phyloP scores from a whole-genome alignment of 2,329 filamentous ascomycete genomes.

The Juglanconis oblonga region DNA sequence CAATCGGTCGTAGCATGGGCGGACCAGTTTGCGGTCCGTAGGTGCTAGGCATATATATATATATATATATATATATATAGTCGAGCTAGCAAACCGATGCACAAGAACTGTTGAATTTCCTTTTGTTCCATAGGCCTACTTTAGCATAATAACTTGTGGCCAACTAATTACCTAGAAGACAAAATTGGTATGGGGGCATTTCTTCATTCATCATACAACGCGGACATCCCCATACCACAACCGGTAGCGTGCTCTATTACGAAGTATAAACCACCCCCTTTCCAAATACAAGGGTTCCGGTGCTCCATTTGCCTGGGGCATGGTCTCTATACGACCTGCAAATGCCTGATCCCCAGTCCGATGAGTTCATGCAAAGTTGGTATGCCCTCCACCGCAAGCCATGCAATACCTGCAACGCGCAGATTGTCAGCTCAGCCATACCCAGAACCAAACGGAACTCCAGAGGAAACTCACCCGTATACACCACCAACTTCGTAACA shows the following conservation, averaged over 20 bases:
- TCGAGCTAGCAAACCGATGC: too few relatives aligned
- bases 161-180: too few relatives aligned
- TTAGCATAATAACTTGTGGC: too few relatives aligned
- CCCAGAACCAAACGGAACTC: background rate
- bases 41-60: too few relatives aligned
- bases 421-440: background rate
- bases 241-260: background rate
- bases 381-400: conserved; percentile 73
- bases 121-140: too few relatives aligned
- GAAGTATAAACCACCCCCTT: background rate
- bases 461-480: conserved; percentile 64
- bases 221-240: too few relatives aligned
- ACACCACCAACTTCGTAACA: conserved; percentile 93
- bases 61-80: too few relatives aligned
- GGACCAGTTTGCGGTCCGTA: too few relatives aligned
- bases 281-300: too few relatives aligned
- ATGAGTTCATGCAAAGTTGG: conserved; percentile 69
- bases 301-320: background rate
- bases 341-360: conserved; percentile 44
- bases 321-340: conserved; percentile 21
- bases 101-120: too few relatives aligned
- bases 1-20: background rate
- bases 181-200: too few relatives aligned
- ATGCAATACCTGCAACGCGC: conserved; percentile 65
- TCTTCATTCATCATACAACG: too few relatives aligned